Evolutionary conservation across 2,329 filamentous ascomycete species (phyloP).

Genomic region (Huntiella abstrusa): DNA sequence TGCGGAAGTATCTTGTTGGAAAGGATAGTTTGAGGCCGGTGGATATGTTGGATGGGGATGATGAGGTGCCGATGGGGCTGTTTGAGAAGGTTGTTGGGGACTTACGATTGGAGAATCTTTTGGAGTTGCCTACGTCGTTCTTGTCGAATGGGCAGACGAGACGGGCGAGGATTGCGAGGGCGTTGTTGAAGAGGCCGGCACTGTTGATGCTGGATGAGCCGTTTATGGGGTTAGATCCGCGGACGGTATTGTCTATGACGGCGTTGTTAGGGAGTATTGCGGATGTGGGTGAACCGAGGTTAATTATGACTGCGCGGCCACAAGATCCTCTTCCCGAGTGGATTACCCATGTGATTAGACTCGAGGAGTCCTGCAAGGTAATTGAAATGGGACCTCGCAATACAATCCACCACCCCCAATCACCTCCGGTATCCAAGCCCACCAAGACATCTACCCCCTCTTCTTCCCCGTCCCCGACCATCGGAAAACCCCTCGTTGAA

Average conservation of each 20-base stretch:
- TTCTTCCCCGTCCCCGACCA: slow-evolving; percentile 35
- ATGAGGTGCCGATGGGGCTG: slow-evolving; percentile 27
- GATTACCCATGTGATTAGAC: slow-evolving; percentile 67
- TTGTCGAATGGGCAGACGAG: slow-evolving; percentile 87
- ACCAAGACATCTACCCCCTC: slow-evolving; percentile 26
- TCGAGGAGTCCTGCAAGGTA: slow-evolving; percentile 49
- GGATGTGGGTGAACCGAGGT: slow-evolving; percentile 43
- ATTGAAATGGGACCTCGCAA: slow-evolving; percentile 46
- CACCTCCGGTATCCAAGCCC: slow-evolving; percentile 23
- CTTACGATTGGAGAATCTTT: slow-evolving; percentile 46
- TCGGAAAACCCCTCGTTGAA: slow-evolving; percentile 63
- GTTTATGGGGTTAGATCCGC: slow-evolving; percentile 89
- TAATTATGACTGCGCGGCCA: slow-evolving; percentile 61
- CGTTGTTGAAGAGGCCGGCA: slow-evolving; percentile 59
- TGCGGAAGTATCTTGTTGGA: slow-evolving; percentile 62
- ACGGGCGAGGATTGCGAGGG: slow-evolving; percentile 71
- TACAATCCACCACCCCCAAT: slow-evolving; percentile 35
- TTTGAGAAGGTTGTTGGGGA: slow-evolving; percentile 48
- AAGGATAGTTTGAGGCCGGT: slow-evolving; percentile 68
- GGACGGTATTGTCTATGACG: slow-evolving; percentile 54
- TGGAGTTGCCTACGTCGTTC: slow-evolving; percentile 71
- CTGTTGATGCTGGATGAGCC: slow-evolving; percentile 79
- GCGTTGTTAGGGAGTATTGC: slow-evolving; percentile 51
- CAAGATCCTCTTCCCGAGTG: slow-evolving; percentile 79
- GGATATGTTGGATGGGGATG: slow-evolving; percentile 23